phyloP scores from a whole-genome alignment of 1,139 yeast species.

The Meyerozyma smithsonii region DNA sequence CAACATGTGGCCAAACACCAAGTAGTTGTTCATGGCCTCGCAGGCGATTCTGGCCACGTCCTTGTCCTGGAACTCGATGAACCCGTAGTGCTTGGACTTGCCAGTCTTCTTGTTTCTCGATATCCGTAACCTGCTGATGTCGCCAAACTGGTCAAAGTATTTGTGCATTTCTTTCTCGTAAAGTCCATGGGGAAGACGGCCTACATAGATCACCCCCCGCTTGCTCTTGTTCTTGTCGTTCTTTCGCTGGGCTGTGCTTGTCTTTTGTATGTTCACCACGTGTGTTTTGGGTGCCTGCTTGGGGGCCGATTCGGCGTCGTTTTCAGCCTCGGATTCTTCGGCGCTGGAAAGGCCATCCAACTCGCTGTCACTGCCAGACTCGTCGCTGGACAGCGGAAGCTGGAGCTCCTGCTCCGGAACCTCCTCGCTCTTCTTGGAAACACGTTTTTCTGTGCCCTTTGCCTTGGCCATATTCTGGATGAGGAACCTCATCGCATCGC shows the following conservation, averaged over 20 bases:
- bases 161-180: conserved; percentile 75
- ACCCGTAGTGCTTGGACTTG: conserved; percentile 88
- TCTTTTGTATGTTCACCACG: conserved; percentile 1
- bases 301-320: neutral
- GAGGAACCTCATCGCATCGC: conserved; percentile 1
- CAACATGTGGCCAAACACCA: conserved; percentile 79
- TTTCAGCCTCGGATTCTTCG: neutral
- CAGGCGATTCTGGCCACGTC: conserved; percentile 86
- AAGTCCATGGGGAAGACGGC: conserved; percentile 90
- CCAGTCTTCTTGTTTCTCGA: conserved; percentile 92
- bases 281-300: neutral
- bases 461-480: neutral
- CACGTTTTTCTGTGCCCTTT: neutral
- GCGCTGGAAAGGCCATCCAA: neutral
- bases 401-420: neutral
- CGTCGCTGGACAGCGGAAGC: conserved; percentile 2
- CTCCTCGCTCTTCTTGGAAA: neutral
- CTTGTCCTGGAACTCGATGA: conserved; percentile 69
- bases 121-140: conserved; percentile 66
- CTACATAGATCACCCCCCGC: conserved; percentile 77
- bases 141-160: conserved; percentile 89
- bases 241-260: conserved; percentile 1
- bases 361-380: neutral
- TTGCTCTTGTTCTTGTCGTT: conserved; percentile 20
- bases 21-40: conserved; percentile 93